Evolutionary conservation across 78 protist species (phyloP), one percentile per base, ranked within the genome.

Genomic region (Dictyostelium purpureum): DNA sequence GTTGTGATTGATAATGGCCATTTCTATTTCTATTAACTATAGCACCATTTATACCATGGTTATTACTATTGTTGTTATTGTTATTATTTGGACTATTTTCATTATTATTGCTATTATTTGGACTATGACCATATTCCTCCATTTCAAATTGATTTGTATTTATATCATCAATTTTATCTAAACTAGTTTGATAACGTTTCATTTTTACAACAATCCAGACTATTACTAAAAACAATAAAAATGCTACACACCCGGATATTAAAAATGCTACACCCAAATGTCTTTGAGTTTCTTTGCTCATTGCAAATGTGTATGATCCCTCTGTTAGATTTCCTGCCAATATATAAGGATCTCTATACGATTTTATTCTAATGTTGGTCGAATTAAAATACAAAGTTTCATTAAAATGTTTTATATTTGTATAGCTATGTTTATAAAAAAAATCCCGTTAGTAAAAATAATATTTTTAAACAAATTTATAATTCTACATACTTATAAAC

Each of bases 261-360:
- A 67, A 67, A 67, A 67, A 67, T 38, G 49, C 75, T 38, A 67
- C 19, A 38, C 75, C 75, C 21, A 67, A 38, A 21, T 37, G 31
- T 21, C 49, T 40, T 67, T 67, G 75, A 16, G 49, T 67, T 11
- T 40, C 75, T 38, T 67, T 38, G 18, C 38, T 56, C 91, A 83
- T 83, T 70, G 54, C 74, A 61, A 83, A 83, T 12, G 91, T 24
- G 59, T 35, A 73, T 14, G 81, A 45, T 1, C 91, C 91, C 12
- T 59, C 56, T 21, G 91, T 73, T 42, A 83, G 21, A 5, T 47
- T 42, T 10, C 82, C 91, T 4, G 91, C 91, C 7, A 71, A 11
- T 45, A 83, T 2, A 54, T 43, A 83, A 16, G 91, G 91, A 73
- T 83, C 91, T 33, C 40, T 54, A 3, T 21, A 18, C 1, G 56